Evolutionary conservation across 345 rosid species (phyloP).

Genomic region (Atalantia buxifolia): DNA sequence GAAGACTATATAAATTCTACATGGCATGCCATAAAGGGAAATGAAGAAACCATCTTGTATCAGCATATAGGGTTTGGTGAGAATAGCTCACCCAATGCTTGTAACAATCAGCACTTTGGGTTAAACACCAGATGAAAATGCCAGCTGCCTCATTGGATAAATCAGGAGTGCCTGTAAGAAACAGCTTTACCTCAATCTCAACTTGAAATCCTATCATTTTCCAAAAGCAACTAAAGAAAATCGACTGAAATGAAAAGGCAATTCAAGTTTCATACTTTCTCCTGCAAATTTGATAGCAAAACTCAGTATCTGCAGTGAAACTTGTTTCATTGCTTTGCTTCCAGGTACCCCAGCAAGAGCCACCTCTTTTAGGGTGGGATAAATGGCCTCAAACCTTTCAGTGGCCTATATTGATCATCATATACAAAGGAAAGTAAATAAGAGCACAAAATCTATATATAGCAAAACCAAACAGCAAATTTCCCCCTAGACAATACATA

Average conservation of each 20-base stretch:
- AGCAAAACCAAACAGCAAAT: background rate
- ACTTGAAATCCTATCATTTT: background rate
- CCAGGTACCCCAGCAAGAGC: conserved; percentile 68
- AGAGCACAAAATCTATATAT: background rate
- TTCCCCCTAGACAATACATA: conserved; percentile 13
- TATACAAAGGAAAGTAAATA: conserved; percentile 2
- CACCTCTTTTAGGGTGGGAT: conserved; percentile 60
- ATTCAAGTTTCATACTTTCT: conserved; percentile 45
- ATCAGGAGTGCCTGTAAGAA: conserved; percentile 44
- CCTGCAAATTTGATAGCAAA: conserved; percentile 58
- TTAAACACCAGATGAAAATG: conserved; percentile 56
- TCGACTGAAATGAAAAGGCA: background rate
- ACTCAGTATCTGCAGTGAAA: conserved; percentile 51
- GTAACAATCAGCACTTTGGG: conserved; percentile 63
- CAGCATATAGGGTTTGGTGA: background rate
- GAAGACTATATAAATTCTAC: conserved; percentile 1
- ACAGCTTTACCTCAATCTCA: conserved; percentile 6
- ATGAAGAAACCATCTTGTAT: background rate
- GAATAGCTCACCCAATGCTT: conserved; percentile 65
- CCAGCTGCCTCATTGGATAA: conserved; percentile 69
- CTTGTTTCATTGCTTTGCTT: conserved; percentile 82
- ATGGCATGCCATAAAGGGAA: background rate
- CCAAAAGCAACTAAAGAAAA: background rate
- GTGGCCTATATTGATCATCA: conserved; percentile 51
- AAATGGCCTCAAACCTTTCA: conserved; percentile 68